Conservation (phyloP, 306 rosid genomes). For the Gastrolobium bilobum region DNA sequence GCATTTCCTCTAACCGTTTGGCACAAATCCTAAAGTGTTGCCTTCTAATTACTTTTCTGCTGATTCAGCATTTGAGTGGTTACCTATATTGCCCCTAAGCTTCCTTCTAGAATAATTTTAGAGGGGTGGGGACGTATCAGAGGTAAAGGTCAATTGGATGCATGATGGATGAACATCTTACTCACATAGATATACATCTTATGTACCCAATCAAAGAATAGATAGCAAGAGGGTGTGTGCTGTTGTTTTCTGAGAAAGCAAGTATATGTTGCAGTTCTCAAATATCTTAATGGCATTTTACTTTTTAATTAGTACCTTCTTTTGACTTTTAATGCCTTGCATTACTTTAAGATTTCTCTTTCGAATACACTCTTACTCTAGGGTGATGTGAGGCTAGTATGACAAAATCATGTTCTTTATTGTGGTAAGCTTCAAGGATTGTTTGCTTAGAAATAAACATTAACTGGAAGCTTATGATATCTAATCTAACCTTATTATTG, state of each 20-base stretch:
- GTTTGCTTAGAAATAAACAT: neutral
- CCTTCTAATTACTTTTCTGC: too few species aligned
- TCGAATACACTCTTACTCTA: neutral
- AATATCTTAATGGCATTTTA: neutral
- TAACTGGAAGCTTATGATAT: slow-evolving; percentile 11
- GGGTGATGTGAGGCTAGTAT: slow-evolving; percentile 19
- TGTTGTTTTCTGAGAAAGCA: neutral
- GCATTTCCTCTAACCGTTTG: too few species aligned
- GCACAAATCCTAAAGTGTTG: too few species aligned
- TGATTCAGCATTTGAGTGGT: too few species aligned
- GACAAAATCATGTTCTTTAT: neutral
- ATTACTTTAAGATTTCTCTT: slow-evolving; percentile 1
- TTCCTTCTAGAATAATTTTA: too few species aligned
- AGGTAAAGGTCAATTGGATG: neutral
- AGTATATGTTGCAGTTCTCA: neutral
- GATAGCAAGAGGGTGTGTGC: neutral
- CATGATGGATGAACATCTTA: neutral
- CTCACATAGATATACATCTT: neutral
- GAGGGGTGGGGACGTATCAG: too few species aligned
- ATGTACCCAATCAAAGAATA: neutral
- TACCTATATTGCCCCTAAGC: too few species aligned
- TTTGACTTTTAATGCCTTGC: neutral
- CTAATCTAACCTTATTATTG: neutral
- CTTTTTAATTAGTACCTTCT: neutral
- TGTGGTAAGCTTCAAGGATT: neutral